These are phyloP conservation scores for Dendrobium catenatum DNA, from an alignment of 106 monocot genomes.

Conservation along the genomic window DNA sequence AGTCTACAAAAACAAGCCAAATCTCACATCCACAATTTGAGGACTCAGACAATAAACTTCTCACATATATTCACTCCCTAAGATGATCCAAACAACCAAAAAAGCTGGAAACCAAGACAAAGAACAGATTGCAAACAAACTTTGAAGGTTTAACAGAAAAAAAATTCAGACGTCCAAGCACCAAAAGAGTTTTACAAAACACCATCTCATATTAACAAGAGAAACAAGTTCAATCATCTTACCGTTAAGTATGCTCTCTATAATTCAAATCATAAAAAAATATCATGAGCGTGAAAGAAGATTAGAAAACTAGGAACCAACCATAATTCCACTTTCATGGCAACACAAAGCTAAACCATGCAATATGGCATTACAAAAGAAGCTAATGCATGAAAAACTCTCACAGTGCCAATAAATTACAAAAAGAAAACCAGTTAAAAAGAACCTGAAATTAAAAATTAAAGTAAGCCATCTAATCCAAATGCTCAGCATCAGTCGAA, in stretches of 20 bases:
- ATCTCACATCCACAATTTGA: not conserved
- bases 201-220: too few relatives aligned
- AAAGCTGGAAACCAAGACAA: not conserved
- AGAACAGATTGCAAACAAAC: too few relatives aligned
- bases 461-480: not conserved
- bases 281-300: not conserved
- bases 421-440: not conserved
- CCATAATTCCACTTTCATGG: not conserved
- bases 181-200: too few relatives aligned
- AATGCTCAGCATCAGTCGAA: not conserved
- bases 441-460: not conserved
- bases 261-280: not conserved
- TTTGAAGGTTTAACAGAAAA: too few relatives aligned
- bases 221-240: not conserved
- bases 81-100: not conserved
- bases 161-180: too few relatives aligned
- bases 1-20: not conserved
- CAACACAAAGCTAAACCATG: not conserved
- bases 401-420: not conserved
- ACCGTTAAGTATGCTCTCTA: not conserved
- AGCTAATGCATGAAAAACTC: not conserved
- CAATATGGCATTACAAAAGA: not conserved
- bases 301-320: not conserved
- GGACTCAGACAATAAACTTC: not conserved
- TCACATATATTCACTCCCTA: not conserved